Base-by-base conservation (phyloP, 139 green algal genomes). In the Diplosphaera chodatii region DNA sequence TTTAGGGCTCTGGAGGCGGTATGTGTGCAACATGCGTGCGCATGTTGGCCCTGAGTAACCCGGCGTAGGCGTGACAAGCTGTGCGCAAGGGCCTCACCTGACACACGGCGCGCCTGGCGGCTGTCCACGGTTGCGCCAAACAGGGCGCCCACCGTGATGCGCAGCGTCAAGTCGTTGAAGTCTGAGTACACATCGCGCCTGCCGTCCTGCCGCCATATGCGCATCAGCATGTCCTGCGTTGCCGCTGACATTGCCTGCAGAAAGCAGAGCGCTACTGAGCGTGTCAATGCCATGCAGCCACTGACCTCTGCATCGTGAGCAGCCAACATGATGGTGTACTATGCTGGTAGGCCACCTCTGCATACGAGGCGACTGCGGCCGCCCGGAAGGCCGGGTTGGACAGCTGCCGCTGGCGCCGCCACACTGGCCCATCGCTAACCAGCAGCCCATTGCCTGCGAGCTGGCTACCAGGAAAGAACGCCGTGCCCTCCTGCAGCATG, bases 111-210 rank as follows among this genome's bases (percentile, higher is more conserved):
- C 13, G 48, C 48, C n/a, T 66, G 62, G 21, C n/a, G 29, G 27
- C 48, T 59, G 16, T 59, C 48, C 16, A 59, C 48, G 3, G 48
- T 59, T 18, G 40, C 56, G 0, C 91, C 90, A 77, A 97, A 97
- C 28, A 97, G 75, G 21, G 90, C 90, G n/a, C 79, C 75, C 13
- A 88, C 75, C 15, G 87, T 91, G 55, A 96, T 87, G 6, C 76
- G 63, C 28, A 97, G 83, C 0, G 91, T 96, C 8, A 97, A 83
- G 40, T 80, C 67, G 66, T 97, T 97, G 83, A 95, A 96, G 76
- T 97, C 91, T 13, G 71, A 68, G 55, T 92, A 92, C 28, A 91
- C 40, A 40, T 92, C 83, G 4, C 85, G 74, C 20, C 67, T 63
- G 27, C 30, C 32, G 21, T 75, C 65, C 16, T 30, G 27, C 4